phyloP scores from a whole-genome alignment of 2,329 filamentous ascomycete genomes.

The Lasiodiplodia citricola region DNA sequence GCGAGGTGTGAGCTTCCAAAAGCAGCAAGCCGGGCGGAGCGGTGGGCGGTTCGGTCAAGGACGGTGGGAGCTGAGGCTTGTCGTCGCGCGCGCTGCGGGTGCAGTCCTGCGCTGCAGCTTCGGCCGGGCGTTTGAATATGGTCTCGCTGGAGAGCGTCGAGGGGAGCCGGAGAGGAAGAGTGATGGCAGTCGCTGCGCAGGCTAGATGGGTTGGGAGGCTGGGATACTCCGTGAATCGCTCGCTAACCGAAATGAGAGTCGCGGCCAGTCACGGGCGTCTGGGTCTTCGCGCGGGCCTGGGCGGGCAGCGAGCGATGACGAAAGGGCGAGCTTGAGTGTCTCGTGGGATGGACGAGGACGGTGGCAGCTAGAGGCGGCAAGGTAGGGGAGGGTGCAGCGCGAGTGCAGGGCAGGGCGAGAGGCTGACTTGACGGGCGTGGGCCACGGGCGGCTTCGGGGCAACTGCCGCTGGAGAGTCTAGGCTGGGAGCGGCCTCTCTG shows the following conservation, averaged over 20 bases:
- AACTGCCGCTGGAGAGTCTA: conserved; percentile 22
- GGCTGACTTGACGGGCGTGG: conserved; percentile 19
- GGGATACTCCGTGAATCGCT: conserved; percentile 27
- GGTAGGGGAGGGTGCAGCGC: conserved; percentile 24
- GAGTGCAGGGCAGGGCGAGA: conserved; percentile 22
- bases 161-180: conserved; percentile 21
- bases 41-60: conserved; percentile 25
- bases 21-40: conserved; percentile 26
- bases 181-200: conserved; percentile 23
- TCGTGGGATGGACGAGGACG: conserved; percentile 8
- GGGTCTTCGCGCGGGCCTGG: conserved; percentile 18
- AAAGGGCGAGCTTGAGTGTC: conserved; percentile 10
- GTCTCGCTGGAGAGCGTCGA: conserved; percentile 17
- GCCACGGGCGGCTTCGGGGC: conserved; percentile 18
- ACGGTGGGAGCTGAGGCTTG: conserved; percentile 17
- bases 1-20: conserved; percentile 25
- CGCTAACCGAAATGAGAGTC: conserved; percentile 28
- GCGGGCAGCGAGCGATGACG: conserved; percentile 23
- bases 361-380: conserved; percentile 15
- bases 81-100: conserved; percentile 22
- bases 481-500: conserved; percentile 23
- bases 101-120: conserved; percentile 26
- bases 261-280: conserved; percentile 27
- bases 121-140: conserved; percentile 16
- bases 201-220: conserved; percentile 26